phyloP scores from a whole-genome alignment of 495 filamentous ascomycete species.

The Lasiosphaeriaceae sp. region DNA sequence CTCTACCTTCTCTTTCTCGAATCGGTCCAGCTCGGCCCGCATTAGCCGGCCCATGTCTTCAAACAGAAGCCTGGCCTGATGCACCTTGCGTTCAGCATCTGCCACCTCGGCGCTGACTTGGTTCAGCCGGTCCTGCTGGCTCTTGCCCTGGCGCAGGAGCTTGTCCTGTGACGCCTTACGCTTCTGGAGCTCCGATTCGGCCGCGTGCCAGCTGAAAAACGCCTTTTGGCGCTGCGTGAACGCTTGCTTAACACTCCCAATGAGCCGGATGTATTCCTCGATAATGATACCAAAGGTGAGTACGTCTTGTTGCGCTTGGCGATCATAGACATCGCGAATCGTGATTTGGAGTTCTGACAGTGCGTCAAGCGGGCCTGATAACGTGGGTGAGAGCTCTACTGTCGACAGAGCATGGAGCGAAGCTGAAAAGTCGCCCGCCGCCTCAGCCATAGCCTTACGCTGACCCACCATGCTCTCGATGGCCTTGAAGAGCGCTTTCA shows the following conservation, averaged over 20 bases:
- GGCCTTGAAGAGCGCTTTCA: constrained; percentile 89
- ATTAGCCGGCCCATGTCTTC: constrained; percentile 97
- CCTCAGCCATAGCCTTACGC: constrained; percentile 86
- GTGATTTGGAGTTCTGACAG: constrained; percentile 89
- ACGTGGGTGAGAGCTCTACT: constrained; percentile 82
- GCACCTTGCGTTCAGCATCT: constrained; percentile 90
- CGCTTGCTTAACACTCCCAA: constrained; percentile 86
- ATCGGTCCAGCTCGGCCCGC: constrained; percentile 84
- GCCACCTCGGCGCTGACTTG: constrained; percentile 87
- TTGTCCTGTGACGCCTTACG: constrained; percentile 84
- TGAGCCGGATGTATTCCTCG: constrained; percentile 95
- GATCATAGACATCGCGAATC: constrained; percentile 90
- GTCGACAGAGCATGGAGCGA: constrained; percentile 85
- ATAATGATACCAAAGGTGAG: constrained; percentile 95
- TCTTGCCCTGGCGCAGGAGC: constrained; percentile 84
- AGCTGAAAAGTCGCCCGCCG: constrained; percentile 85
- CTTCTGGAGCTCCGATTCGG: constrained; percentile 85
- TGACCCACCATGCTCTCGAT: constrained; percentile 90
- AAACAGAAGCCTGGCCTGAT: constrained; percentile 83
- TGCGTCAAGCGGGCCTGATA: constrained; percentile 83
- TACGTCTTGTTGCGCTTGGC: constrained; percentile 95
- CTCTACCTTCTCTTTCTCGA: constrained; percentile 96
- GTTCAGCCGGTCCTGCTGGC: constrained; percentile 89
- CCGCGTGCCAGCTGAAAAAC: constrained; percentile 86
- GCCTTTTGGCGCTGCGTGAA: constrained; percentile 92